Base-by-base conservation (phyloP, 2,329 filamentous ascomycete genomes). In the Allantophomopsis cytisporea region DNA sequence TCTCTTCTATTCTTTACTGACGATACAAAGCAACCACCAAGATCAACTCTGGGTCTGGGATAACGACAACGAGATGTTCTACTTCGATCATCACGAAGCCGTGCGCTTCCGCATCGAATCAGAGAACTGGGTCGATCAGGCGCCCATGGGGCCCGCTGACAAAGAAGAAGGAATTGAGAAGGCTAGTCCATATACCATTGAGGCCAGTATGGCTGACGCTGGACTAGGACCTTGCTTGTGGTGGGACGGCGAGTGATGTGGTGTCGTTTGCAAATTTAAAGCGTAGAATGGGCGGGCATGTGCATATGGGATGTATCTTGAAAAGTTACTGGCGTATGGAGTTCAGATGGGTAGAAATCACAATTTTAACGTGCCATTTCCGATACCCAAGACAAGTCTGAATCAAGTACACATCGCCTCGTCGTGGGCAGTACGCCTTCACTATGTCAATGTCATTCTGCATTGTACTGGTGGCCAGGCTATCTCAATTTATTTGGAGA, bases 91-190 rank as follows among this genome's bases (percentile, higher is more conserved):
- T 51, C 80, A 89, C 53, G 91, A 96, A 62, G 77, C 82, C 51
- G 88, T 94, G 20, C 75, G 89, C 32, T 83, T 96, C 52, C 73
- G 86, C 16, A 79, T 96, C 32, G 77, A 93, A 50, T 74, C 80
- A 38, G 91, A 98, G 61, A 75, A 84, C 48, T 98, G 91, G 87
- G 76, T 86, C 44, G 89, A 96, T 56, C 82, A 94, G 58, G 79
- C 83, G 33, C 80, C 89, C 0, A 71, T 73, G 41, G 76, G 79
- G 38, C 74, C 80, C 30, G 60, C 65, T 3, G 72, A 81, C 46
- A 68, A 74, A 12, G 71, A 72, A 31, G 74, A 83, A 37, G 71
- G 73, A 37, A 60, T 68, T 17, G 61, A 61, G 28, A 65, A 68
- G 49, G 71, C 69, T 44, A 76, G 83, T 5, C 81, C 83, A 1